phyloP scores from a whole-genome alignment of 2,329 filamentous ascomycete genomes.

The Neurospora sp. region DNA sequence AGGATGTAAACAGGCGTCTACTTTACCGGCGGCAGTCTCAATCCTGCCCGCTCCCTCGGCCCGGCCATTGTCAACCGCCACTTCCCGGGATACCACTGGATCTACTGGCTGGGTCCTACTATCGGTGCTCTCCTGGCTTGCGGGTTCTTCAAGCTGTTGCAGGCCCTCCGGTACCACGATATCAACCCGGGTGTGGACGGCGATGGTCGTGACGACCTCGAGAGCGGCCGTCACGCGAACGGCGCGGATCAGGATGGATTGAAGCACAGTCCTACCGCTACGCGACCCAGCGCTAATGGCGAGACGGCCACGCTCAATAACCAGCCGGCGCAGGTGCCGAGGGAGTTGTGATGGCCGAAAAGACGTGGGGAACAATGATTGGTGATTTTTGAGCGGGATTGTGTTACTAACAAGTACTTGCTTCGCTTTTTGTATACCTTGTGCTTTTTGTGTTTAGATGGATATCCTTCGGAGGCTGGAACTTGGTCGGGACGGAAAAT shows the following conservation, averaged over 20 bases:
- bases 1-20: slow-evolving; percentile 22
- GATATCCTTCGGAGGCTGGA: background rate
- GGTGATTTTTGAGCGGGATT: background rate
- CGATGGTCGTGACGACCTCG: background rate
- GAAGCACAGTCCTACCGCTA: background rate
- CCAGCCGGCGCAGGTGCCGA: background rate
- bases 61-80: slow-evolving; percentile 28
- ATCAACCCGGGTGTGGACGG: slow-evolving; percentile 16
- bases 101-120: slow-evolving; percentile 35
- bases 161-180: slow-evolving; percentile 14
- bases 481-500: background rate
- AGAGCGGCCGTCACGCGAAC: background rate
- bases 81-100: slow-evolving; percentile 32
- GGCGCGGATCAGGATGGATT: background rate
- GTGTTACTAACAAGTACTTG: background rate
- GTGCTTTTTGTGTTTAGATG: background rate
- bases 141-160: slow-evolving; percentile 15
- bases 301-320: background rate
- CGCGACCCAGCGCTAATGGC: background rate
- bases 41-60: slow-evolving; percentile 33
- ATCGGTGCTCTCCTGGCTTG: slow-evolving; percentile 32
- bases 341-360: background rate
- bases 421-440: background rate
- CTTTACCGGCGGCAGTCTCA: slow-evolving; percentile 32
- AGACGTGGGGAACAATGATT: background rate